These are phyloP conservation scores for Fusarium sambucinum DNA, from an alignment of 2,329 filamentous ascomycete species.

Conservation along the genomic window DNA sequence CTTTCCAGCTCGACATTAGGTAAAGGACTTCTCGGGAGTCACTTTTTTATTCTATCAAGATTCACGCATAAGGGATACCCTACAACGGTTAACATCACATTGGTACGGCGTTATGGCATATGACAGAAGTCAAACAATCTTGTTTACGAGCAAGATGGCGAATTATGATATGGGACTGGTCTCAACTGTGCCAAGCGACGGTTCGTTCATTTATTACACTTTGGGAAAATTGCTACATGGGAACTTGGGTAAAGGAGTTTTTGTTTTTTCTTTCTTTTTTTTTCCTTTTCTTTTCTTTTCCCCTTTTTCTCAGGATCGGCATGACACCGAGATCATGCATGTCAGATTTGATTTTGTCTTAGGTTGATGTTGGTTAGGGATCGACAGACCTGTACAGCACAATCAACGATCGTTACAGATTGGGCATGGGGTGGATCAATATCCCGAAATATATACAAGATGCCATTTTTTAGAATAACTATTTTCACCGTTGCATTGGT, in stretches of 20 bases:
- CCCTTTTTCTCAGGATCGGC: neutral
- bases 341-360: conserved; percentile 4
- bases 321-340: conserved; percentile 11
- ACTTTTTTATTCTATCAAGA: conserved; percentile 37
- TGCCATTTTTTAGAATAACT: neutral
- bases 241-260: conserved; percentile 46
- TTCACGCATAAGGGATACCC: conserved; percentile 21
- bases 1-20: conserved; percentile 85
- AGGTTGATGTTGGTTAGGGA: conserved; percentile 5
- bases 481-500: neutral
- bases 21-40: conserved; percentile 56
- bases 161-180: conserved; percentile 34
- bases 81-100: conserved; percentile 40
- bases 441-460: neutral
- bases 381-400: conserved; percentile 23
- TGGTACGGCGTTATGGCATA: conserved; percentile 47
- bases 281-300: conserved; percentile 10
- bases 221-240: conserved; percentile 38
- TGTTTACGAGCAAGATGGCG: conserved; percentile 41
- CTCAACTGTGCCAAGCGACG: conserved; percentile 30
- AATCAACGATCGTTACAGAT: conserved; percentile 43
- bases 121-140: conserved; percentile 42
- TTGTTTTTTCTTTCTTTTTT: conserved; percentile 21
- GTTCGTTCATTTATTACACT: conserved; percentile 37
- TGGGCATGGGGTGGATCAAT: conserved; percentile 25